Conservation (phyloP, 192 early-diverging fungal genomes). For the Neocallimastix lanati region DNA sequence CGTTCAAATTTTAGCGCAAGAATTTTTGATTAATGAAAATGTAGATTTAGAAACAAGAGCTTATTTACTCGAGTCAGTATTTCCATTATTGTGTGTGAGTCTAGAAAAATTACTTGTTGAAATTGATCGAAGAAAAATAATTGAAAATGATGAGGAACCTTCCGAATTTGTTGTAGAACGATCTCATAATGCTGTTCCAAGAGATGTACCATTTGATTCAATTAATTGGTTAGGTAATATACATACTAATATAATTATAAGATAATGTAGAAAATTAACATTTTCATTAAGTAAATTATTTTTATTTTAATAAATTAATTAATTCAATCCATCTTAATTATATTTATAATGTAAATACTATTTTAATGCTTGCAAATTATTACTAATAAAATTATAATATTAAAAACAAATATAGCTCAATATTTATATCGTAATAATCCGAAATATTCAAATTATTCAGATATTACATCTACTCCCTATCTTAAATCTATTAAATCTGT, state of each 20-base stretch:
- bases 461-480: constrained; percentile 13
- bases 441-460: constrained; percentile 17
- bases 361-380: no score
- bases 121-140: background rate
- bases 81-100: background rate
- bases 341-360: no score
- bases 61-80: background rate
- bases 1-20: background rate
- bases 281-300: no score
- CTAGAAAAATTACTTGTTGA: background rate
- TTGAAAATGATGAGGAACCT: background rate
- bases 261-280: no score
- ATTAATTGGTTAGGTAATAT: constrained; percentile 33
- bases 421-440: constrained; percentile 36
- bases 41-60: background rate
- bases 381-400: no score
- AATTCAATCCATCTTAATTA: no score
- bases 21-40: background rate
- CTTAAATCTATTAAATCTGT: constrained; percentile 11
- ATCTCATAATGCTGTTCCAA: background rate
- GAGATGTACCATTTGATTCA: constrained; percentile 15
- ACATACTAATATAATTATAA: no score
- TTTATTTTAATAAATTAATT: no score
- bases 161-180: background rate
- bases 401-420: constrained; percentile 32